Evolutionary conservation across 495 filamentous ascomycete species (phyloP).

Genomic region (Penicillium lividum): DNA sequence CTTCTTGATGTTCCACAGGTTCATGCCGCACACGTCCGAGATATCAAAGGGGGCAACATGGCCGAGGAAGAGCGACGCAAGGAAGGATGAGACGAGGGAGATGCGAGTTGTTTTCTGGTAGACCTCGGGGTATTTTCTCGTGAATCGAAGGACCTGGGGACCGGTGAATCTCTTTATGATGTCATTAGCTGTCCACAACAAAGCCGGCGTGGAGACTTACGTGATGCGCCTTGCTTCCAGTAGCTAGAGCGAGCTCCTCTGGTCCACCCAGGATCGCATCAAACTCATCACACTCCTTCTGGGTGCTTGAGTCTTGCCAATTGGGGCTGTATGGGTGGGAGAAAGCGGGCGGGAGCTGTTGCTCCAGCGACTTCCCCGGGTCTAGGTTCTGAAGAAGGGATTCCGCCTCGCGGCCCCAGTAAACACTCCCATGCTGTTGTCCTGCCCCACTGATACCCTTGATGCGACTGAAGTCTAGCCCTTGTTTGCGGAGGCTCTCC

Average conservation of each 20-base stretch:
- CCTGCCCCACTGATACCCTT: slow-evolving; percentile 87
- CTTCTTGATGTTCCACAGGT: slow-evolving; percentile 85
- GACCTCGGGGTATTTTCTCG: slow-evolving; percentile 71
- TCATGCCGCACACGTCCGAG: slow-evolving; percentile 94
- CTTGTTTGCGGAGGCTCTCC: slow-evolving; percentile 64
- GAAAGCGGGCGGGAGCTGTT: slow-evolving; percentile 74
- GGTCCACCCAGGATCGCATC: slow-evolving; percentile 67
- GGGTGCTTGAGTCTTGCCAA: slow-evolving; percentile 96
- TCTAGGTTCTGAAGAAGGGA: slow-evolving; percentile 61
- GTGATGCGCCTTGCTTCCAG: slow-evolving; percentile 92
- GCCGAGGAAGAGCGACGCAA: slow-evolving; percentile 89
- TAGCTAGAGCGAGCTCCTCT: slow-evolving; percentile 70
- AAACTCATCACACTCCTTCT: slow-evolving; percentile 85
- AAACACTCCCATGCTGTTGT: slow-evolving; percentile 95
- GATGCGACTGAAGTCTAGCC: slow-evolving; percentile 75
- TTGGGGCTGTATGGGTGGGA: slow-evolving; percentile 89
- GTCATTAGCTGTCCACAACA: not conserved
- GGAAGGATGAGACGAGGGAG: slow-evolving; percentile 91
- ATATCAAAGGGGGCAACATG: slow-evolving; percentile 87
- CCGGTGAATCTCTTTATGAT: slow-evolving; percentile 87
- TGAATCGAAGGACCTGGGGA: slow-evolving; percentile 89
- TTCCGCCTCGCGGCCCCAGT: slow-evolving; percentile 80
- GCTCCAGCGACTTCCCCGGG: slow-evolving; percentile 57
- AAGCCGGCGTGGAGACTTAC: slow-evolving; percentile 50
- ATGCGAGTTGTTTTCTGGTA: slow-evolving; percentile 82